These are phyloP conservation scores for Streptanthus diversifolius DNA, from an alignment of 345 rosid genomes.

Conservation along the genomic window DNA sequence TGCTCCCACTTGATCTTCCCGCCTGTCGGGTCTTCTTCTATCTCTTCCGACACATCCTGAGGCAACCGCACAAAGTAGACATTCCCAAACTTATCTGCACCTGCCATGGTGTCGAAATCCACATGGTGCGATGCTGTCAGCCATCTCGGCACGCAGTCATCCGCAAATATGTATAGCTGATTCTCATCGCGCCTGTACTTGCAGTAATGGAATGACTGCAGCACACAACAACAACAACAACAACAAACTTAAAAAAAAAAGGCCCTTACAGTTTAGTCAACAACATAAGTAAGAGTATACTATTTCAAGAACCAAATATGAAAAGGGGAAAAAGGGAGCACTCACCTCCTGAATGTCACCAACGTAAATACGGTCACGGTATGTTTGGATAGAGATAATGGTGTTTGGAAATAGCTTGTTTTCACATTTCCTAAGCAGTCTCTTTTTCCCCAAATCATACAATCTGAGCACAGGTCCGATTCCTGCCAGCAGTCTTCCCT, in stretches of 20 bases:
- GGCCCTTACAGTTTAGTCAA: background rate
- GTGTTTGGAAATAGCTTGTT: conserved; percentile 91
- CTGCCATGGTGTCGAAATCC: conserved; percentile 95
- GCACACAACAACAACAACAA: background rate
- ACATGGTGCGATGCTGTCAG: conserved; percentile 84
- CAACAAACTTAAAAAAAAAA: background rate
- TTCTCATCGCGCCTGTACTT: conserved; percentile 97
- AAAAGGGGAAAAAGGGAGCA: background rate
- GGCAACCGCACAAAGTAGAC: conserved; percentile 79
- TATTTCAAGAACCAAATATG: background rate
- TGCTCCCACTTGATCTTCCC: conserved; percentile 99
- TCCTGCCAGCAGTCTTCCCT: conserved; percentile 92
- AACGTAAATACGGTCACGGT: conserved; percentile 90
- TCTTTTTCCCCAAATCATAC: conserved; percentile 88
- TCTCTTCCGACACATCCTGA: conserved; percentile 94
- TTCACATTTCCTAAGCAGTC: conserved; percentile 92
- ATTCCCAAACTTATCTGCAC: conserved; percentile 95
- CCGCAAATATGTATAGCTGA: conserved; percentile 91
- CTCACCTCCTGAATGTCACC: conserved; percentile 97
- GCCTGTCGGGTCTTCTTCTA: conserved; percentile 97
- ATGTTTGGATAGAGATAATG: conserved; percentile 69
- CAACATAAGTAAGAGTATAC: background rate
- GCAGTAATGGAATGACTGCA: conserved; percentile 98
- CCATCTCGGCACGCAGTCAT: conserved; percentile 96
- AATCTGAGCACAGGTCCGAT: conserved; percentile 85